A percentile compares a stretch with the other conserved stretches of the same genome.
phyloP scores from a whole-genome alignment of 306 rosid genomes.

The Lablab purpureus region DNA sequence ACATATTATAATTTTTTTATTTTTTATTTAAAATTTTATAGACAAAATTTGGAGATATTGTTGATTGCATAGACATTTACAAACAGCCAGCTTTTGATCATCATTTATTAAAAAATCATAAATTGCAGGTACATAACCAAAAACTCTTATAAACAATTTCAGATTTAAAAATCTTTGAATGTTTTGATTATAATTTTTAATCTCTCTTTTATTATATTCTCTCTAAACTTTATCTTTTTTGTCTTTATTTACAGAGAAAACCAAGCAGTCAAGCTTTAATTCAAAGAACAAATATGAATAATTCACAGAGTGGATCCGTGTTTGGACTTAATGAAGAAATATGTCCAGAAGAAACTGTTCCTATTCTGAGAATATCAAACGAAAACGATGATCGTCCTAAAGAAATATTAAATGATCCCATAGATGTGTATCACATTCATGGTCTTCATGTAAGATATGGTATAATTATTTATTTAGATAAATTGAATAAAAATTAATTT shows the following conservation, averaged over 20 bases:
- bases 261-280: not conserved
- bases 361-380: not conserved
- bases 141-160: not conserved
- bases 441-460: conserved; percentile 14
- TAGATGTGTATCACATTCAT: not conserved
- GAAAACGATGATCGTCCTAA: not conserved
- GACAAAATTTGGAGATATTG: not conserved
- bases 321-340: no score
- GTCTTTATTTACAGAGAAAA: not conserved
- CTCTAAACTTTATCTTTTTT: not conserved
- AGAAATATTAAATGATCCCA: not conserved
- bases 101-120: not conserved
- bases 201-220: not conserved
- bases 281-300: no score
- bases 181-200: no score
- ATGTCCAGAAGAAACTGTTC: no score
- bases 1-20: no score
- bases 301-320: not conserved
- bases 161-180: not conserved
- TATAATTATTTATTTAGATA: not conserved
- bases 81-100: not conserved
- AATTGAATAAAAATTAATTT: not conserved
- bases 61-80: not conserved
- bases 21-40: no score
- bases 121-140: not conserved